Conservation (phyloP, 768 basidiomycete genomes). For the Russula sp. region DNA sequence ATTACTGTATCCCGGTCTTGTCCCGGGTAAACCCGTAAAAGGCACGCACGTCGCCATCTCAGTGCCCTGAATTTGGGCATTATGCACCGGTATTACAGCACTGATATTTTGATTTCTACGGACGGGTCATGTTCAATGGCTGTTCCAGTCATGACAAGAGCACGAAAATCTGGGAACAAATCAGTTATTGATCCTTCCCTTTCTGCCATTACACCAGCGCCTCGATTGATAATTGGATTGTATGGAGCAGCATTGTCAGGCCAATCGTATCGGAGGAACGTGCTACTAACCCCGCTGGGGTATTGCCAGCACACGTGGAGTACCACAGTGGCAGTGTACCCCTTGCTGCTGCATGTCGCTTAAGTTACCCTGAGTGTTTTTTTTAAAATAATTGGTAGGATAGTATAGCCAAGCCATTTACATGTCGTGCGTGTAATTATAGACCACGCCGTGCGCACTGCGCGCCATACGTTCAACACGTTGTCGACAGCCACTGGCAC, state of each 20-base stretch:
- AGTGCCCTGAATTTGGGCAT: not conserved
- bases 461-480: too few relatives aligned
- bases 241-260: not conserved
- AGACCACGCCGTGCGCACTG: too few relatives aligned
- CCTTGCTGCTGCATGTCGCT: not conserved
- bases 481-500: too few relatives aligned
- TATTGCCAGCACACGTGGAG: not conserved
- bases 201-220: not conserved
- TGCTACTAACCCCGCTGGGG: not conserved
- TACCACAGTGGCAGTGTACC: too few relatives aligned
- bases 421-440: too few relatives aligned
- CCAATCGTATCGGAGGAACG: not conserved
- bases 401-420: not conserved
- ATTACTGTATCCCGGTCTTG: too few relatives aligned
- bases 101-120: not conserved
- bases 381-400: not conserved
- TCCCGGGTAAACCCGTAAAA: not conserved
- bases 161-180: too few relatives aligned
- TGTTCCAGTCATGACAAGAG: not conserved
- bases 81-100: not conserved
- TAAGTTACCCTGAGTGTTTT: too few relatives aligned
- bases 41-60: not conserved
- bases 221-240: not conserved
- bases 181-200: not conserved
- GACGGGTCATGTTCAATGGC: not conserved